These are phyloP conservation scores for Ceratobasidium theobromae DNA, from an alignment of 1,284 basidiomycete genomes.

Conservation along the genomic window DNA sequence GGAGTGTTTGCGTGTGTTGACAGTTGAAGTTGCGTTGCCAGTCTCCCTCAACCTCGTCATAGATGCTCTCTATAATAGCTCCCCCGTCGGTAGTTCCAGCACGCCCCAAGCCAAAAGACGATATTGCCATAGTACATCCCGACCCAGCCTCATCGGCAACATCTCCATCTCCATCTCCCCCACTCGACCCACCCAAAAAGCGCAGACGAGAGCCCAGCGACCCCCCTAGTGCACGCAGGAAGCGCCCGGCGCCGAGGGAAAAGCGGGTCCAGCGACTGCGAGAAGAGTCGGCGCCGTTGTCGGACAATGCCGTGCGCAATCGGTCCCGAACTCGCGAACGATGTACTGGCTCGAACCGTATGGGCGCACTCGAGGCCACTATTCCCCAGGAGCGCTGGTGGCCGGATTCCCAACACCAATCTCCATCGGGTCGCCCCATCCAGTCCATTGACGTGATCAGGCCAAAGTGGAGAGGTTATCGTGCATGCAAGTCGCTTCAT, in stretches of 20 bases:
- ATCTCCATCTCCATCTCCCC: background rate
- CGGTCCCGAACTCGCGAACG: conserved; percentile 25
- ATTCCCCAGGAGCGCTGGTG: conserved; percentile 22
- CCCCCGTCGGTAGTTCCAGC: conserved; percentile 6
- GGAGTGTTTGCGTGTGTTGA: conserved; percentile 24
- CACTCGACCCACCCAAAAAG: conserved; percentile 9
- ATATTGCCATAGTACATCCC: background rate
- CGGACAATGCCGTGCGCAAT: conserved; percentile 18
- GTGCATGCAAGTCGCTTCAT: conserved; percentile 9
- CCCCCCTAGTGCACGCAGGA: background rate
- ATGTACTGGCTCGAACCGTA: conserved; percentile 10
- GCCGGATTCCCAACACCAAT: conserved; percentile 6
- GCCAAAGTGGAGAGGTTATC: conserved; percentile 29
- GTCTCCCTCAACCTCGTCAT: background rate
- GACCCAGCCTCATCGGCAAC: background rate
- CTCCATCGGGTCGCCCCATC: too few relatives aligned
- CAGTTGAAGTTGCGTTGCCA: conserved; percentile 6
- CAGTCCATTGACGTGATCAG: conserved; percentile 24
- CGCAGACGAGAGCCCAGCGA: conserved; percentile 18
- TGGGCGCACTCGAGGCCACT: conserved; percentile 27
- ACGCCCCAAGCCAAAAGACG: conserved; percentile 6
- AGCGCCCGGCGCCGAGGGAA: conserved; percentile 19
- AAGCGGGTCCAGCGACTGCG: conserved; percentile 25
- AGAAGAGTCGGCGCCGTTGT: conserved; percentile 11
- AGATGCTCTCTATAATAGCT: conserved; percentile 17